phyloP scores from a whole-genome alignment of 352 stramenopile genomes.

The Pythium apleroticum region DNA sequence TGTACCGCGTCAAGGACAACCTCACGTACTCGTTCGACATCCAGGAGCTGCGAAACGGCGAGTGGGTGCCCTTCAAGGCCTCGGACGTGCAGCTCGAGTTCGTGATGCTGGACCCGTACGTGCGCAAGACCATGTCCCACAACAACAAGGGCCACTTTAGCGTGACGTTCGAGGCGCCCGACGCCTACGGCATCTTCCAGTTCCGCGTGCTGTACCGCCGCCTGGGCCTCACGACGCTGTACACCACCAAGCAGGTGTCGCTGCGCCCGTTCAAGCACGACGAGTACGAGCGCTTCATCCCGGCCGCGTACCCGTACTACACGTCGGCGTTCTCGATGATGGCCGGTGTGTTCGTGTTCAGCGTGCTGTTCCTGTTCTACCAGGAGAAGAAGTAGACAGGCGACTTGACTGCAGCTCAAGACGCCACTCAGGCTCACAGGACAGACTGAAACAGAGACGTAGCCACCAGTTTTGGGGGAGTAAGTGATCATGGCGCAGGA shows the following conservation, averaged over 20 bases:
- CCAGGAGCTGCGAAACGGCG: conserved; percentile 78
- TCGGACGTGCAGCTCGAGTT: conserved; percentile 93
- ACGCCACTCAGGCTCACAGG: not conserved
- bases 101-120: conserved; percentile 93
- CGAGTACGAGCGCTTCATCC: conserved; percentile 95
- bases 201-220: conserved; percentile 92
- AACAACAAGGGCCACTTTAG: conserved; percentile 73
- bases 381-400: conserved; percentile 51
- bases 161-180: conserved; percentile 86
- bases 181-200: conserved; percentile 94
- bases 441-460: not conserved
- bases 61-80: conserved; percentile 78
- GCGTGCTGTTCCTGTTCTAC: conserved; percentile 88
- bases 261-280: conserved; percentile 94
- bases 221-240: conserved; percentile 83
- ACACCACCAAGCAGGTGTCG: conserved; percentile 89
- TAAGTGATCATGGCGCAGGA: too few species aligned
- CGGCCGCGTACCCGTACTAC: conserved; percentile 93
- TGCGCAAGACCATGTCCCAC: conserved; percentile 85
- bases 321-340: conserved; percentile 90
- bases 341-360: conserved; percentile 89
- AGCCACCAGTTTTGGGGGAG: conserved; percentile 5
- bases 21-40: conserved; percentile 91
- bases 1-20: conserved; percentile 94
- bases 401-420: not conserved